phyloP scores from a whole-genome alignment of 2,329 filamentous ascomycete genomes.

The Neofusicoccum kwambonambiense region DNA sequence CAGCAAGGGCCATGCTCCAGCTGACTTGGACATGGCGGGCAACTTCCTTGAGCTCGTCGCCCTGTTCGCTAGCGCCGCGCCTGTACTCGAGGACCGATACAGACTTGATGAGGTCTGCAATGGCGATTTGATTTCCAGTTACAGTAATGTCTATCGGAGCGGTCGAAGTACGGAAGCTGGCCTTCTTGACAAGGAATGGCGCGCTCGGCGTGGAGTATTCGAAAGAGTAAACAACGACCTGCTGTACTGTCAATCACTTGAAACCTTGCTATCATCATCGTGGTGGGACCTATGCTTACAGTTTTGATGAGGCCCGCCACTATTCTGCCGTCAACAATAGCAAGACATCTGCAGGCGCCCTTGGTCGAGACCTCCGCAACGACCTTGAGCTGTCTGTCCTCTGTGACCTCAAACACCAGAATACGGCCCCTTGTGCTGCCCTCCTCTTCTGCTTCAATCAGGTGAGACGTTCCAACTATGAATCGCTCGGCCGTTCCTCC shows the following conservation, averaged over 20 bases:
- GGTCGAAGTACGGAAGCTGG: slow-evolving; percentile 77
- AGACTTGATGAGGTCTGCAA: slow-evolving; percentile 94
- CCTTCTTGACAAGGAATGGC: slow-evolving; percentile 63
- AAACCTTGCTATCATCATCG: too few relatives aligned
- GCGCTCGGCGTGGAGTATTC: slow-evolving; percentile 52
- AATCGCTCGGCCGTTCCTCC: slow-evolving; percentile 70
- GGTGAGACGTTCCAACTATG: slow-evolving; percentile 82
- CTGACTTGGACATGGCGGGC: slow-evolving; percentile 77
- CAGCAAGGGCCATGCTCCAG: slow-evolving; percentile 78
- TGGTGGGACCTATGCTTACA: slow-evolving; percentile 43
- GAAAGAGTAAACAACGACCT: slow-evolving; percentile 61
- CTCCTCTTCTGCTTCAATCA: slow-evolving; percentile 59
- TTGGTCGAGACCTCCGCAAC: slow-evolving; percentile 69
- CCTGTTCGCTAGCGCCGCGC: slow-evolving; percentile 52
- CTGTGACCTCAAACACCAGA: slow-evolving; percentile 78
- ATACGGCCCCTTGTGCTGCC: slow-evolving; percentile 69
- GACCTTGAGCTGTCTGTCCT: slow-evolving; percentile 69
- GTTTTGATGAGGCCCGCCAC: slow-evolving; percentile 90
- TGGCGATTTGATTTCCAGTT: slow-evolving; percentile 71
- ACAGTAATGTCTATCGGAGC: slow-evolving; percentile 80
- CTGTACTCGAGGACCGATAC: slow-evolving; percentile 74
- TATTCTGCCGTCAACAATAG: slow-evolving; percentile 69
- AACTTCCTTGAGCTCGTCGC: slow-evolving; percentile 67
- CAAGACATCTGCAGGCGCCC: slow-evolving; percentile 78
- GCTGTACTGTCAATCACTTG: not conserved